phyloP scores from a whole-genome alignment of 345 rosid species.

The Lepidium aucheri region DNA sequence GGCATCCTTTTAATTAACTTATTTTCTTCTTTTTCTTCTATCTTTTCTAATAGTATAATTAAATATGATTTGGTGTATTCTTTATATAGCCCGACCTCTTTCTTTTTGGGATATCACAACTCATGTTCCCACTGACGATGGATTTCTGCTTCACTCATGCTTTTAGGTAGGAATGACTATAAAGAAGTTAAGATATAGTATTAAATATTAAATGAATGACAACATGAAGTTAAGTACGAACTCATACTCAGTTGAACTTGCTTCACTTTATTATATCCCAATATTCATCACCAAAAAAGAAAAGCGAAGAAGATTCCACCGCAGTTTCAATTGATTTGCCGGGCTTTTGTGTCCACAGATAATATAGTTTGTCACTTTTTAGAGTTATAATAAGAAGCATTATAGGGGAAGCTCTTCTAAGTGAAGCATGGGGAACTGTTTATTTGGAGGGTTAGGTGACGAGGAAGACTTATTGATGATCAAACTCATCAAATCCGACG shows the following conservation, averaged over 20 bases:
- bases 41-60: neutral
- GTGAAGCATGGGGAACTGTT: slow-evolving; percentile 65
- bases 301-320: slow-evolving; percentile 16
- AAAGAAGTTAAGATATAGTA: neutral
- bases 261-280: neutral
- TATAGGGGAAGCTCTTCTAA: neutral
- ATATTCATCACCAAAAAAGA: neutral
- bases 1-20: neutral
- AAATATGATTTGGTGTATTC: neutral
- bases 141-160: neutral
- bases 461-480: slow-evolving; percentile 29
- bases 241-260: neutral
- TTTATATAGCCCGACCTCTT: neutral
- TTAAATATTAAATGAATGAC: neutral
- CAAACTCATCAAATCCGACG: slow-evolving; percentile 47
- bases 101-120: slow-evolving; percentile 9
- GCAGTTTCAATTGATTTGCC: slow-evolving; percentile 3
- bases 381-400: neutral
- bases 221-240: neutral
- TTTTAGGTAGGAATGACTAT: neutral
- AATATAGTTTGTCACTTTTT: neutral
- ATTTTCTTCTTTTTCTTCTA: neutral
- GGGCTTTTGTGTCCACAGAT: slow-evolving; percentile 13
- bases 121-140: neutral
- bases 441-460: slow-evolving; percentile 60